Base-by-base conservation (phyloP, 2,329 filamentous ascomycete genomes). In the Stemphylium beticola region DNA sequence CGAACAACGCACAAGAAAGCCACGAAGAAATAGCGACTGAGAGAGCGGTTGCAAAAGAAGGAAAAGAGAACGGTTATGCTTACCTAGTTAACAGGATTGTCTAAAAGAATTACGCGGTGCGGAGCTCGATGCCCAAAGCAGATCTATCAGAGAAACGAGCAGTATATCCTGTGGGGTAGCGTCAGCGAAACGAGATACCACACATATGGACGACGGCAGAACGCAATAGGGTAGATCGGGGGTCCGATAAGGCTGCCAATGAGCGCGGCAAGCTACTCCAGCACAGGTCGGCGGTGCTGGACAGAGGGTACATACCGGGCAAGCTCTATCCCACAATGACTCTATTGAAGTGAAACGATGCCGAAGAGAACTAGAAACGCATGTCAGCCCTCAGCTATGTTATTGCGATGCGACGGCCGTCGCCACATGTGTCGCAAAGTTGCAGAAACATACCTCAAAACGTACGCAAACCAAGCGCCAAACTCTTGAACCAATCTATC, bases 401-500 rank as follows among this genome's bases (percentile, higher is more conserved):
- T 29, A 31, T 41, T 42, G 34, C 33, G 22, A 56, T 39, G 43
- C 55, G 32, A 49, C 36, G 34, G 46, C 47, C 24, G 38, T 34
- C 24, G 49, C 29, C 51, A 42, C 42, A 47, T 42, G 47, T 45
- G 36, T 44, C 49, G 49, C 42, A 50, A 54, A 42, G 49, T 42
- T 41, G 54, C 53, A 44, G 55, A 34, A 40, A 55, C 66, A 57
- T 74, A 74, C 72, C 71, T 73, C 64, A 67, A 72, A 74, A 69
- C 48, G 48, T 52, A 73, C 56, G 65, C 63, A 64, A 65, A 66
- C 63, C 66, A 73, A 71, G 68, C 73, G 70, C 73, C 72, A 67
- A 75, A 72, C 62, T 73, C 71, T 75, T 74, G 63, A 74, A 65
- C 73, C 72, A 67, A 61, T 76, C 74, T 76, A 76, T 75, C 73